Conservation (phyloP, 2,329 filamentous ascomycete species). For the Nigrospora osmanthi region DNA sequence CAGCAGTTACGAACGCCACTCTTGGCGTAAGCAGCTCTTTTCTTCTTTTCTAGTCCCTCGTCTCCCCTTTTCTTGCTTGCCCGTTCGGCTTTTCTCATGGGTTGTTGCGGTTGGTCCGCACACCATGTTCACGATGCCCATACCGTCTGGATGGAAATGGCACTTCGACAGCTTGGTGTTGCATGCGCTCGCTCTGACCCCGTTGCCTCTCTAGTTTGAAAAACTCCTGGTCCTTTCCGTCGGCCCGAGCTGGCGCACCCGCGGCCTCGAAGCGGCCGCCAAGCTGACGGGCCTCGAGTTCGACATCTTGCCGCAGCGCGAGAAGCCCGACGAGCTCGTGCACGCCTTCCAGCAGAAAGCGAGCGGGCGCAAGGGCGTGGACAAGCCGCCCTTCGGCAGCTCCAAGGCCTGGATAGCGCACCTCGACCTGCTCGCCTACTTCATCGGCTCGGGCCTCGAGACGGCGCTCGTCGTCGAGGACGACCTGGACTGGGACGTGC, state of each 20-base stretch:
- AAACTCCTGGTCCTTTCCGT: constrained; percentile 22
- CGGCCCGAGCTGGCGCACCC: constrained; percentile 24
- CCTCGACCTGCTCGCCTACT: constrained; percentile 19
- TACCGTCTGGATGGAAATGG: neutral
- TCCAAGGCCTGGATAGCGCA: constrained; percentile 21
- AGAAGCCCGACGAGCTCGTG: constrained; percentile 16
- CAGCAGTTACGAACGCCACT: neutral
- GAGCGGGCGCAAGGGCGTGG: constrained; percentile 3
- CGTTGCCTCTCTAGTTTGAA: constrained; percentile 9
- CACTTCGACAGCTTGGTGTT: neutral
- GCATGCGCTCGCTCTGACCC: neutral
- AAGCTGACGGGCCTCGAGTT: constrained; percentile 21
- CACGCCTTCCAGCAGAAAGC: constrained; percentile 18
- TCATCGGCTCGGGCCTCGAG: constrained; percentile 17
- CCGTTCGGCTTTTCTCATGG: neutral
- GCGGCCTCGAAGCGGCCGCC: constrained; percentile 24
- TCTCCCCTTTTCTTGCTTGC: neutral
- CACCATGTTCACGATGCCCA: neutral
- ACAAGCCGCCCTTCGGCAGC: constrained; percentile 8
- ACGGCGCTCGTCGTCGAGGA: constrained; percentile 30
- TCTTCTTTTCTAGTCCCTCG: neutral
- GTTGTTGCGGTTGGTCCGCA: too few relatives aligned
- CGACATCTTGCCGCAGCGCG: constrained; percentile 22
- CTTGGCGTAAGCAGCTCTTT: neutral
- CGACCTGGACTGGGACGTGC: constrained; percentile 31